A percentile compares a stretch with the other conserved stretches of the same genome.
Evolutionary conservation across 2,329 filamentous ascomycete genomes (phyloP).

Genomic region (Pyrenochaeta sp.): DNA sequence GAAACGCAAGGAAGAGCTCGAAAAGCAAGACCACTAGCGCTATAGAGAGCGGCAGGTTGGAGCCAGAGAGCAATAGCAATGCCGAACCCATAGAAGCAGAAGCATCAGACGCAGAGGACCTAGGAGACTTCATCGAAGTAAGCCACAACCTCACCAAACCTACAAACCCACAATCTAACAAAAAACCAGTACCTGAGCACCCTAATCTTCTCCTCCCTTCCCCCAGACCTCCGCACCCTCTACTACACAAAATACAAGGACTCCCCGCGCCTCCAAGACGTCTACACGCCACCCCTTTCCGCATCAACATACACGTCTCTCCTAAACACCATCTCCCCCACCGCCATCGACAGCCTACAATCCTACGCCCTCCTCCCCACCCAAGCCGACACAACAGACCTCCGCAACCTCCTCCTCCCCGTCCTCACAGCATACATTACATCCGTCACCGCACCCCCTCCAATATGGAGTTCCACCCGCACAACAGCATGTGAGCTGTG

Average conservation of each 20-base stretch:
- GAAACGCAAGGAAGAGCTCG: conserved; percentile 39
- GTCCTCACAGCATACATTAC: conserved; percentile 70
- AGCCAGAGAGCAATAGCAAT: not conserved
- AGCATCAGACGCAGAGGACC: conserved; percentile 66
- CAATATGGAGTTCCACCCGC: conserved; percentile 67
- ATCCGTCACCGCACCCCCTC: conserved; percentile 67
- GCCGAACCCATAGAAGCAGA: conserved; percentile 28
- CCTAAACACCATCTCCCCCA: conserved; percentile 62
- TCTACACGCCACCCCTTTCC: conserved; percentile 67
- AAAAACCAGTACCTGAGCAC: conserved; percentile 69
- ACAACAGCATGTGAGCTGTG: conserved; percentile 75
- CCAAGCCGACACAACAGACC: conserved; percentile 46
- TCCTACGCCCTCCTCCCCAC: conserved; percentile 71
- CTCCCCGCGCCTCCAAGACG: conserved; percentile 58
- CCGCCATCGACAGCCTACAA: conserved; percentile 71
- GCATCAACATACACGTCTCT: conserved; percentile 60
- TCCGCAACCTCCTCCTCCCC: conserved; percentile 67
- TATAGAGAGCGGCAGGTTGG: conserved; percentile 10
- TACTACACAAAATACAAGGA: conserved; percentile 66
- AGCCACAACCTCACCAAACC: conserved; percentile 1
- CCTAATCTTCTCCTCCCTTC: conserved; percentile 73
- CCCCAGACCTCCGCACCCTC: conserved; percentile 66
- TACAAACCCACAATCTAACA: conserved; percentile 3
- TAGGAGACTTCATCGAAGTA: conserved; percentile 81
- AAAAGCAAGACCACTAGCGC: conserved; percentile 34